phyloP scores from a whole-genome alignment of 2,329 filamentous ascomycete species.

The Plectosphaerella sp. region DNA sequence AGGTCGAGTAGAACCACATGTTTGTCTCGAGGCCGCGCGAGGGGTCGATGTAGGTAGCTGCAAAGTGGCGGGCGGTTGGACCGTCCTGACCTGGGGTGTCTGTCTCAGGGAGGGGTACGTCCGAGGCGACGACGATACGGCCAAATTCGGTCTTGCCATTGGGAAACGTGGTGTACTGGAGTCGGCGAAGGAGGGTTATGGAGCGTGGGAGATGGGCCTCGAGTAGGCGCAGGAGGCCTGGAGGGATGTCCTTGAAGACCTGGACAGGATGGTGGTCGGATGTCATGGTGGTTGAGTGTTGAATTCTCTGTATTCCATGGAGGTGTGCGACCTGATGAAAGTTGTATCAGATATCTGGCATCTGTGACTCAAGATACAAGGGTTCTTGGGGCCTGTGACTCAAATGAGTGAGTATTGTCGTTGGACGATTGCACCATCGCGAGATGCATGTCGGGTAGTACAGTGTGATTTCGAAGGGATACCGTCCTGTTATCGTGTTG shows the following conservation, averaged over 20 bases:
- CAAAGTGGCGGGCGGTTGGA: conserved; percentile 30
- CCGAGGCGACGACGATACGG: conserved; percentile 34
- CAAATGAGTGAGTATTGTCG: too few species aligned
- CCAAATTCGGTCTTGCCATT: conserved; percentile 35
- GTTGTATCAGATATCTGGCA: too few species aligned
- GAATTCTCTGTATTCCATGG: too few species aligned
- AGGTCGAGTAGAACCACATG: conserved; percentile 55
- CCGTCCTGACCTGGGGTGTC: background rate
- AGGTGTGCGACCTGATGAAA: too few species aligned
- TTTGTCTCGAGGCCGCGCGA: conserved; percentile 59
- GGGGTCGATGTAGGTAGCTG: conserved; percentile 58
- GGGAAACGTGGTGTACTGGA: conserved; percentile 50
- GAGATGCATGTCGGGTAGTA: too few species aligned
- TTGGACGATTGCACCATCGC: too few species aligned
- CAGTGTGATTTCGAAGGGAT: too few species aligned
- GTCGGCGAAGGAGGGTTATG: conserved; percentile 56
- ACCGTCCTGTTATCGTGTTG: too few species aligned
- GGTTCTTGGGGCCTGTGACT: too few species aligned
- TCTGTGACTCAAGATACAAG: too few species aligned
- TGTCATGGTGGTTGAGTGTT: background rate
- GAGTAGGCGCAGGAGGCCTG: conserved; percentile 42
- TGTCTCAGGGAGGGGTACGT: conserved; percentile 3
- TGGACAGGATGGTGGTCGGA: background rate
- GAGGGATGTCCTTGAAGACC: conserved; percentile 23
- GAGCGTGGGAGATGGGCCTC: conserved; percentile 49